Conservation (phyloP, 1,284 basidiomycete species). For the Waitea zeae region DNA sequence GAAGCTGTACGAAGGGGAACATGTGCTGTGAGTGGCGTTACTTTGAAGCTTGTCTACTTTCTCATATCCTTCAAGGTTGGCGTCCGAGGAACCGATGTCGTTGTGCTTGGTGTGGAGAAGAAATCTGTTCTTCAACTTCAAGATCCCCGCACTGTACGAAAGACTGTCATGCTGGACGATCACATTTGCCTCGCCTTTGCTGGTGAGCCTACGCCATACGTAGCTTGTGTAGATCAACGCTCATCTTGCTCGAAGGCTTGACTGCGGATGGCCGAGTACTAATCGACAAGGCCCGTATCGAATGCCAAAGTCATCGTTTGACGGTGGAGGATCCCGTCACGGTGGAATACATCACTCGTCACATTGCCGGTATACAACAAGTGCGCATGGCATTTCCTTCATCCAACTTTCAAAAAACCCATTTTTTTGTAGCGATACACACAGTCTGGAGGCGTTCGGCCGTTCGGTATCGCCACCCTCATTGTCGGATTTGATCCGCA, state of each 20-base stretch:
- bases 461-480: constrained; percentile 95
- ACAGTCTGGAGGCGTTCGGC: constrained; percentile 96
- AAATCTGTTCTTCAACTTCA: constrained; percentile 95
- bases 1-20: constrained; percentile 97
- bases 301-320: constrained; percentile 94
- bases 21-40: constrained; percentile 62
- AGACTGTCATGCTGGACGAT: constrained; percentile 98
- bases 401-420: constrained; percentile 1
- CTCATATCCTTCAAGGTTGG: constrained; percentile 61
- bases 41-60: not conserved
- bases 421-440: constrained; percentile 63
- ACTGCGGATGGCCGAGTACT: constrained; percentile 96
- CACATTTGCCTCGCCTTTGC: constrained; percentile 97
- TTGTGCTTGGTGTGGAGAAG: constrained; percentile 98
- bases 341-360: constrained; percentile 96
- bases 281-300: constrained; percentile 94
- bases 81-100: constrained; percentile 87
- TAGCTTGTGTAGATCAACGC: not conserved
- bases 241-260: constrained; percentile 39
- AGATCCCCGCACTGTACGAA: constrained; percentile 93
- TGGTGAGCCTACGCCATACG: constrained; percentile 30
- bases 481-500: constrained; percentile 96
- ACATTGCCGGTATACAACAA: constrained; percentile 97
- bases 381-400: constrained; percentile 21
- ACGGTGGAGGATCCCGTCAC: constrained; percentile 98